These are phyloP conservation scores for Kazachstania martiniae DNA, from an alignment of 805 yeast species.

Conservation along the genomic window DNA sequence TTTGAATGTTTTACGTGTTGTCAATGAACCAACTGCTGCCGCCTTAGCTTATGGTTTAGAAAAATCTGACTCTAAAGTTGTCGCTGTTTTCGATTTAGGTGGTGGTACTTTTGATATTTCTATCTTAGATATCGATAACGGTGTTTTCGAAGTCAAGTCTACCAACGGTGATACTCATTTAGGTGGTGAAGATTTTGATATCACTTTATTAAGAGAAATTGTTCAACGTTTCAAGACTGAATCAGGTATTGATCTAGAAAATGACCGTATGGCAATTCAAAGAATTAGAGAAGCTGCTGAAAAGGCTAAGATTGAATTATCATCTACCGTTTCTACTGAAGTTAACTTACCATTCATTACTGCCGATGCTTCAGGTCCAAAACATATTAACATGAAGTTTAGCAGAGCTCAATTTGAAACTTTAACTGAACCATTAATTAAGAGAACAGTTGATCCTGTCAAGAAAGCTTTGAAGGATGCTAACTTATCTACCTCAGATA, in stretches of 20 bases:
- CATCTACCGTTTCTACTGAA: constrained; percentile 57
- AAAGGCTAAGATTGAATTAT: constrained; percentile 67
- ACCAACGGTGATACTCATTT: constrained; percentile 88
- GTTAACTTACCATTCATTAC: constrained; percentile 70
- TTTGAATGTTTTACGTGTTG: constrained; percentile 67
- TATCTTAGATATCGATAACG: constrained; percentile 90
- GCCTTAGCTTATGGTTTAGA: constrained; percentile 93
- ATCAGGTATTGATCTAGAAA: constrained; percentile 46
- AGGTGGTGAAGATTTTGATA: constrained; percentile 87
- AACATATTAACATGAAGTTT: constrained; percentile 54
- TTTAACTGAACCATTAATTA: constrained; percentile 56
- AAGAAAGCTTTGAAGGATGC: constrained; percentile 72
- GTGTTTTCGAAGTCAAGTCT: constrained; percentile 95
- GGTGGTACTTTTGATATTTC: constrained; percentile 99
- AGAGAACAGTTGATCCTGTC: constrained; percentile 67
- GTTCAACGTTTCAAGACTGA: constrained; percentile 71
- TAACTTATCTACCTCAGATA: constrained; percentile 49
- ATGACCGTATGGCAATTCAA: constrained; percentile 58
- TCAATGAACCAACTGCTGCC: constrained; percentile 83
- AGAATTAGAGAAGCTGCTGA: constrained; percentile 82
- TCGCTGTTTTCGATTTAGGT: constrained; percentile 95
- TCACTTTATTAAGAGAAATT: constrained; percentile 73
- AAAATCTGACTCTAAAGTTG: constrained; percentile 64
- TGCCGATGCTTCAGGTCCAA: constrained; percentile 67
- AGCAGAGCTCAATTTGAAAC: constrained; percentile 65